Evolutionary conservation across 2,329 filamentous ascomycete genomes (phyloP).

Genomic region (Cladosporium colombiae): DNA sequence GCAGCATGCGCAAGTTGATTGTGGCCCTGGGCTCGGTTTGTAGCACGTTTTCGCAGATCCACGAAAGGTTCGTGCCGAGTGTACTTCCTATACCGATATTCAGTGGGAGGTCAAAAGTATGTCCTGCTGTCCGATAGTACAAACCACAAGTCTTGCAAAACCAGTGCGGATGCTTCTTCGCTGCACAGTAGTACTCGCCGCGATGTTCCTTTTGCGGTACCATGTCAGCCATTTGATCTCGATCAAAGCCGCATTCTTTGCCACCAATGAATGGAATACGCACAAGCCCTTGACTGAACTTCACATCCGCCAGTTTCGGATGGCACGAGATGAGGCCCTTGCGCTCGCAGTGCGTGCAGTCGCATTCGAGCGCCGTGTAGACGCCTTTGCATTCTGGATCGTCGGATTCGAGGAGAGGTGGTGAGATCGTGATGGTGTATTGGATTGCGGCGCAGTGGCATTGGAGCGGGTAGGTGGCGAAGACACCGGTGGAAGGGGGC

Average conservation of each 20-base stretch:
- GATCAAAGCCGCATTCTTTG: neutral
- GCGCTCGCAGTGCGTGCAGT: conserved; percentile 31
- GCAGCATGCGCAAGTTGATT: conserved; percentile 34
- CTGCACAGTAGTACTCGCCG: conserved; percentile 25
- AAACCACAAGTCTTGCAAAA: conserved; percentile 30
- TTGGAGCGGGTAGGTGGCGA: conserved; percentile 28
- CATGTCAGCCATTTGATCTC: neutral
- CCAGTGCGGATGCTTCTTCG: conserved; percentile 27
- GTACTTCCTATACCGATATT: neutral
- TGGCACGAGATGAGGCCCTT: conserved; percentile 28
- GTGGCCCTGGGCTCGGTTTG: conserved; percentile 23
- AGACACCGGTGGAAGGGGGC: conserved; percentile 24
- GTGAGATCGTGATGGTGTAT: conserved; percentile 30
- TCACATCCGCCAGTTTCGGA: conserved; percentile 27
- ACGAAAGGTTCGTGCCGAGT: conserved; percentile 27
- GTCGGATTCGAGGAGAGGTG: conserved; percentile 28
- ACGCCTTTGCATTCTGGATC: conserved; percentile 22
- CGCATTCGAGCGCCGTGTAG: conserved; percentile 28
- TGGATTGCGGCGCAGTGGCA: conserved; percentile 36
- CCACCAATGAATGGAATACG: neutral
- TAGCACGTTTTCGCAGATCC: conserved; percentile 23
- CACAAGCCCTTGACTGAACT: conserved; percentile 24
- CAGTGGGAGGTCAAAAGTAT: neutral
- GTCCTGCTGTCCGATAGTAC: neutral
- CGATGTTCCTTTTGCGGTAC: conserved; percentile 21